Conservation (phyloP, 2,329 filamentous ascomycete species). For the Penicillium sp. region DNA sequence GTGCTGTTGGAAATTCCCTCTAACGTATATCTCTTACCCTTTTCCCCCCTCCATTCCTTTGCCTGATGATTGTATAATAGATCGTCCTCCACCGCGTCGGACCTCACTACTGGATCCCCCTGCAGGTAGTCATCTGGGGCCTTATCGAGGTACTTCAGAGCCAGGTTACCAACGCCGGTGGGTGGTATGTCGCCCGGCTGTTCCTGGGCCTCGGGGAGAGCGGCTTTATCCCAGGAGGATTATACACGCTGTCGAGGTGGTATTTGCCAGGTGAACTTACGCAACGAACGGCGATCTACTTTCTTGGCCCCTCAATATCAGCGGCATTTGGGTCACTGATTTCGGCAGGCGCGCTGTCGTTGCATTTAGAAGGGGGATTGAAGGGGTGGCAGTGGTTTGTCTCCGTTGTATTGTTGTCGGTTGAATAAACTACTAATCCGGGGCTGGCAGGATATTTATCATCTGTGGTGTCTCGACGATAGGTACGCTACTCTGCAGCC, state of each 20-base stretch:
- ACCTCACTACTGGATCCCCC: constrained; percentile 1
- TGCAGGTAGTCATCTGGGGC: background rate
- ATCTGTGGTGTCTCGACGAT: background rate
- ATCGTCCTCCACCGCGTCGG: background rate
- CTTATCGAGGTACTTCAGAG: background rate
- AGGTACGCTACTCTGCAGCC: background rate
- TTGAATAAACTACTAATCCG: background rate
- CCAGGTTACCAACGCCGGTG: background rate
- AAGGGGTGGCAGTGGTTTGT: background rate
- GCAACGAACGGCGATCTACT: background rate
- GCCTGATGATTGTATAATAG: background rate
- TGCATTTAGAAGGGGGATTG: background rate
- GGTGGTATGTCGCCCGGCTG: background rate
- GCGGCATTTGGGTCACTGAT: background rate
- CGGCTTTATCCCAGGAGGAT: constrained; percentile 2
- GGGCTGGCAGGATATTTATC: background rate
- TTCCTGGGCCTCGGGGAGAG: background rate
- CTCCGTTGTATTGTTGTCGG: background rate
- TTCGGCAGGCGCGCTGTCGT: background rate
- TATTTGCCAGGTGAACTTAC: background rate
- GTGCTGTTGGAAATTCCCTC: background rate
- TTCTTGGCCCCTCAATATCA: background rate
- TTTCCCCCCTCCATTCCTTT: background rate
- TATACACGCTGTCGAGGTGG: constrained; percentile 1
- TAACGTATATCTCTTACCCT: background rate